phyloP scores from a whole-genome alignment of 345 rosid species.

The Hirschfeldia incana region DNA sequence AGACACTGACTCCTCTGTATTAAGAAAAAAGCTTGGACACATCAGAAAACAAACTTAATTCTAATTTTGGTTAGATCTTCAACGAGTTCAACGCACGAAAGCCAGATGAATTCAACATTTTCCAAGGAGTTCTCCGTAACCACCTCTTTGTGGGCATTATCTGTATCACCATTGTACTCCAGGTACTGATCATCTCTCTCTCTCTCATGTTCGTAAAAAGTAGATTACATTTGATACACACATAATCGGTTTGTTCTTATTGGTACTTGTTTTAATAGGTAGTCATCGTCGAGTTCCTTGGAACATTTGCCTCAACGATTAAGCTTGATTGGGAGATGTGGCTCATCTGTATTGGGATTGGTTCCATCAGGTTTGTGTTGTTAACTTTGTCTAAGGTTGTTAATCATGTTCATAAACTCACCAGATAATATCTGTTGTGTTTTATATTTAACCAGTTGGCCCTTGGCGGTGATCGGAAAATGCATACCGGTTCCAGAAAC shows the following conservation, averaged over 20 bases:
- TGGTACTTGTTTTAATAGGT: constrained; percentile 40
- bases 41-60: constrained; percentile 3
- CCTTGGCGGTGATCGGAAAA: constrained; percentile 76
- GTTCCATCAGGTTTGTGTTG: constrained; percentile 53
- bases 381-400: background rate
- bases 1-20: background rate
- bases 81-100: constrained; percentile 96
- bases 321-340: constrained; percentile 82
- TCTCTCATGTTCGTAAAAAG: background rate
- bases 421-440: background rate
- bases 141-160: constrained; percentile 80
- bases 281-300: constrained; percentile 76
- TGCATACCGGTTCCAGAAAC: constrained; percentile 72
- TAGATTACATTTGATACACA: background rate
- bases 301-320: constrained; percentile 75
- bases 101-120: constrained; percentile 84
- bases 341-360: constrained; percentile 65
- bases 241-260: background rate
- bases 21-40: background rate
- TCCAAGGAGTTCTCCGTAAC: constrained; percentile 69
- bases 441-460: constrained; percentile 64
- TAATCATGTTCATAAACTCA: constrained; percentile 3
- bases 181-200: constrained; percentile 50
- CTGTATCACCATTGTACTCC: constrained; percentile 66
- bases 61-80: constrained; percentile 50